phyloP scores from a whole-genome alignment of 352 stramenopile genomes.

The Phytophthora citrophthora region DNA sequence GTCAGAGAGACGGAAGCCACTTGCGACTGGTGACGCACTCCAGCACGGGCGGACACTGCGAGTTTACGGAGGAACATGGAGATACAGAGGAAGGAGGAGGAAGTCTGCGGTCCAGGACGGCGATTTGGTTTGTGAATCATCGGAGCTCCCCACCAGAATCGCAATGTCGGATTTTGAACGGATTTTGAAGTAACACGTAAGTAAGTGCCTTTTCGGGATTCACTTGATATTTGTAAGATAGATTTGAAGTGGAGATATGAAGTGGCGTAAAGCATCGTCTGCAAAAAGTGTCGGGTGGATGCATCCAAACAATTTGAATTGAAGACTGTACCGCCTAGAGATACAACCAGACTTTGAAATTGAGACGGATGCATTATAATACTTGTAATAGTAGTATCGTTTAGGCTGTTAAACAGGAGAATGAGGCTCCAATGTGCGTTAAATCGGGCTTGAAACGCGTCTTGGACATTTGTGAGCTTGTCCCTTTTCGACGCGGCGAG shows the following conservation, averaged over 20 bases:
- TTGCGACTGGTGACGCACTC: conserved; percentile 39
- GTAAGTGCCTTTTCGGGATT: conserved; percentile 15
- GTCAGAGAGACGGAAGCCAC: conserved; percentile 54
- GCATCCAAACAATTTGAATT: conserved; percentile 23
- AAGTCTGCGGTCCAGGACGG: conserved; percentile 10
- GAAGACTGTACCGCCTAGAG: conserved; percentile 3
- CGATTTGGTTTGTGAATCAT: conserved; percentile 33
- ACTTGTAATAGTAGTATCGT: neutral
- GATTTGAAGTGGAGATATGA: conserved; percentile 11
- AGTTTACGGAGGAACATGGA: conserved; percentile 52
- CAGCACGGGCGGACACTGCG: conserved; percentile 26
- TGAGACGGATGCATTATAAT: too few species aligned
- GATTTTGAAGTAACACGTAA: conserved; percentile 32
- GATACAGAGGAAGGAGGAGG: neutral
- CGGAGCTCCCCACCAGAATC: conserved; percentile 26
- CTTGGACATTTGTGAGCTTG: neutral
- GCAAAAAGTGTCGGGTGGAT: conserved; percentile 3
- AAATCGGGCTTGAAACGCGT: neutral
- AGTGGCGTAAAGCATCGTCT: conserved; percentile 9
- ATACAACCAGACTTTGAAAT: neutral
- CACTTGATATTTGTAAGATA: conserved; percentile 2
- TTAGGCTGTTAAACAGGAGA: neutral
- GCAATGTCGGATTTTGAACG: conserved; percentile 5
- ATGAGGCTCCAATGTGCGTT: neutral
- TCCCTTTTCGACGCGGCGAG: conserved; percentile 1